Base-by-base conservation (phyloP, 2,329 filamentous ascomycete species). In the Ophiobolus disseminans region DNA sequence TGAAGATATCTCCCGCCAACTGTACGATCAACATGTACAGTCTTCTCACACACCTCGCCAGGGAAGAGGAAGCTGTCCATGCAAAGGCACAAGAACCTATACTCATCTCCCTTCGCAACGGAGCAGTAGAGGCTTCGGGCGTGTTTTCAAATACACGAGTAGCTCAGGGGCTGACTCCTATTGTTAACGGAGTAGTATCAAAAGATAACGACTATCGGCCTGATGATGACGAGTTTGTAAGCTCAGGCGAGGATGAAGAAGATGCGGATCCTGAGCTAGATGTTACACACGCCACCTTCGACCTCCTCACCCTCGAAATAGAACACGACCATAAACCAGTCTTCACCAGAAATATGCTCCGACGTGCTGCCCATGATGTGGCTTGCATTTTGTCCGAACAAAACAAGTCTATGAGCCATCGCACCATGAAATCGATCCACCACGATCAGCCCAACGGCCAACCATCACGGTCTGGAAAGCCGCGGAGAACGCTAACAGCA, bases 281-380 rank as follows among this genome's bases (percentile, higher is more conserved):
- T 7, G 7, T 32, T 9, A 10, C 25, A 28, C 30, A 28, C 31
- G 11, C 11, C 21, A 14, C n/a, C 7, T 39, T 41, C 17, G 43
- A 46, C 11, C 13, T 50, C 13, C n/a, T 36, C 5, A 6, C 13
- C 11, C 32, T 36, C 5, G 38, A 50, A 26, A 5, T 11, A n/a
- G 8, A 32, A 14, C 23, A 26, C 8, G 31, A 11, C 10, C 11
- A 41, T 19, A 30, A 5, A 17, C 43, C 48, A 14, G 13, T 48
- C 3, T 46, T 41, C 22, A 53, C 50, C 7, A 36, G 37, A 8
- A 14, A 8, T 17, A 23, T 53, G 11, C 19, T 53, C 13, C 21
- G 46, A 20, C 16, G 13, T 9, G 26, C 44, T 17, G 20, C 45
- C n/a, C 13, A 16, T 26, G 11, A 20, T 3, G 45, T 26, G 4